These are phyloP conservation scores for Curvularia hawaiiensis DNA, from an alignment of 2,329 filamentous ascomycete species.

Conservation along the genomic window DNA sequence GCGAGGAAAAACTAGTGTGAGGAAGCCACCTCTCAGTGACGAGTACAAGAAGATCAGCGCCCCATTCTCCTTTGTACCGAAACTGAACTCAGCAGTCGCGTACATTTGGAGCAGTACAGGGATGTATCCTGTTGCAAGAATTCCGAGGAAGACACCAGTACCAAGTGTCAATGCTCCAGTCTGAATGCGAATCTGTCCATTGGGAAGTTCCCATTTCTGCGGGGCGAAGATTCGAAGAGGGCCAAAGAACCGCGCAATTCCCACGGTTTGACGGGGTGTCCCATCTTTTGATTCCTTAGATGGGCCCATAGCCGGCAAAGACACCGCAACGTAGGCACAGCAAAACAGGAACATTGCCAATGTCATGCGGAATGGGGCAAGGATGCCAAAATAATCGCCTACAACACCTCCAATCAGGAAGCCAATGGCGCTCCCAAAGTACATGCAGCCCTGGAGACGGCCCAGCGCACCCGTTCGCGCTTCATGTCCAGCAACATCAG, in stretches of 20 bases:
- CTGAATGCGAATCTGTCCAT: conserved; percentile 60
- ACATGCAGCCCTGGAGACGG: conserved; percentile 67
- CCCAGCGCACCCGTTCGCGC: conserved; percentile 69
- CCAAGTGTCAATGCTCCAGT: conserved; percentile 69
- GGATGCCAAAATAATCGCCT: conserved; percentile 66
- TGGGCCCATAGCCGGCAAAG: conserved; percentile 57
- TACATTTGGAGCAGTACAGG: conserved; percentile 62
- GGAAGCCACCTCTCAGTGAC: conserved; percentile 51
- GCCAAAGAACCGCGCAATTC: conserved; percentile 63
- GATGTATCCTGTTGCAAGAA: conserved; percentile 72
- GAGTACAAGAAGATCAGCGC: conserved; percentile 54
- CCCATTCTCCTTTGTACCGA: conserved; percentile 53
- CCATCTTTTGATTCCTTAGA: conserved; percentile 36
- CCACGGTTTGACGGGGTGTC: conserved; percentile 34
- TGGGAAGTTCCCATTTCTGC: conserved; percentile 57
- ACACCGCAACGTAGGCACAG: conserved; percentile 49
- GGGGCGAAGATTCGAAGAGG: conserved; percentile 67
- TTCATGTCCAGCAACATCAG: conserved; percentile 65
- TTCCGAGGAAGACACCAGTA: conserved; percentile 68
- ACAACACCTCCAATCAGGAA: conserved; percentile 69
- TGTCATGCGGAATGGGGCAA: conserved; percentile 68
- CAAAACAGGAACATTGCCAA: conserved; percentile 60
- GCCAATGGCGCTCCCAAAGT: conserved; percentile 69
- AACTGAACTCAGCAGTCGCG: conserved; percentile 52
- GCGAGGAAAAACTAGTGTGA: conserved; percentile 52